A percentile compares a stretch with the other conserved stretches of the same genome.
phyloP scores from a whole-genome alignment of 2,329 filamentous ascomycete genomes.

The Botrytis byssoidea region DNA sequence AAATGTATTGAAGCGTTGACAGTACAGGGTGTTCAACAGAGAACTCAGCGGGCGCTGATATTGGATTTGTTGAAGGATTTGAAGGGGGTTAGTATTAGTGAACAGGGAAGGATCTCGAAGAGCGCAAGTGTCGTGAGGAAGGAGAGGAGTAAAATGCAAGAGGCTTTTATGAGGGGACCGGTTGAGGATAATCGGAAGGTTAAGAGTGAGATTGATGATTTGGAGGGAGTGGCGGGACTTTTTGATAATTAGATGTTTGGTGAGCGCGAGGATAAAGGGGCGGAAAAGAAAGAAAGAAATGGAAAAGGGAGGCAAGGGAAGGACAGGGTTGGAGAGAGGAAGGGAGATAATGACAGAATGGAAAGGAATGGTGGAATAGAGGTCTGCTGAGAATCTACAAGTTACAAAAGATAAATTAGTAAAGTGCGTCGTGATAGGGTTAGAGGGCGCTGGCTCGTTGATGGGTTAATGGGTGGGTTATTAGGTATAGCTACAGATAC shows the following conservation, averaged over 20 bases:
- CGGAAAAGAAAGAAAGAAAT: neutral
- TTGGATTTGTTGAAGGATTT: slow-evolving; percentile 83
- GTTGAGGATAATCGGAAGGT: slow-evolving; percentile 24
- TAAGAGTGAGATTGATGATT: slow-evolving; percentile 19
- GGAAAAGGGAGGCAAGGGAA: neutral
- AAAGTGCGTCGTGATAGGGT: neutral
- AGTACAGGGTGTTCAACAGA: slow-evolving; percentile 58
- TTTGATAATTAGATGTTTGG: slow-evolving; percentile 27
- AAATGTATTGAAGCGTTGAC: slow-evolving; percentile 60
- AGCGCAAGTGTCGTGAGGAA: slow-evolving; percentile 47
- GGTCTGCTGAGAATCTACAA: neutral
- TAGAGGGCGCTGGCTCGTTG: neutral
- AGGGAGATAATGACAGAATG: neutral
- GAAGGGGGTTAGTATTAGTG: slow-evolving; percentile 86
- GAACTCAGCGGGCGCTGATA: slow-evolving; percentile 77
- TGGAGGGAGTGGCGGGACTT: slow-evolving; percentile 38
- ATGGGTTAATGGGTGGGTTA: neutral
- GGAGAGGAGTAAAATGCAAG: slow-evolving; percentile 58
- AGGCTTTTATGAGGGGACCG: slow-evolving; percentile 60
- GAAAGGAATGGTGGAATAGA: neutral
- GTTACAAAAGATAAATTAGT: neutral
- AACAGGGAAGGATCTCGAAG: slow-evolving; percentile 80
- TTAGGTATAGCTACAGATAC: neutral
- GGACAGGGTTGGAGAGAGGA: no score
- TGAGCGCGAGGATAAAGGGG: neutral